Base-by-base conservation (phyloP, 257 asterid species). In the Linaria vulgaris region DNA sequence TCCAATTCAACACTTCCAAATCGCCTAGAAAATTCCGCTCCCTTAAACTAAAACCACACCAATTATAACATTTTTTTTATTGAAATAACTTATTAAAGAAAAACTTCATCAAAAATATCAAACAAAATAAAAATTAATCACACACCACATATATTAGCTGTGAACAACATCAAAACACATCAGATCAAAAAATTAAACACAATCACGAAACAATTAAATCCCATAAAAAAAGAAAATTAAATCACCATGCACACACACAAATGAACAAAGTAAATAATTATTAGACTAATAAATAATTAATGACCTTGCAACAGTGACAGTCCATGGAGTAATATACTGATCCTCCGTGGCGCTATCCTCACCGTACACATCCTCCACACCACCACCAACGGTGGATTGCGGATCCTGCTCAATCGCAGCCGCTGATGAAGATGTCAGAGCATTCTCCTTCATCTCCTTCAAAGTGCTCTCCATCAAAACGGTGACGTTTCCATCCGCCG, bases 251-350 rank as follows among this genome's bases (percentile, higher is more conserved):
- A 38, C 52, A 20, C 21, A 37, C 49, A 27, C 34, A 27, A 3
- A 27, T 6, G 6, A 3, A 27, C 34, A 27, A 3, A 27, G 6
- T 2, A 6, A 27, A 27, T 2, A 6, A 3, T 27, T 27, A 27
- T 27, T 27, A 27, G 34, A 27, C 4, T 2, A 27, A 27, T 27
- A 27, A 27, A 3, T 27, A 27, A 27, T 53, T 22, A 55, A 66
- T 76, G 74, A 91, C 97, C 92, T 85, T 62, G 92, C 92, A 72
- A 85, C 83, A 58, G 85, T 68, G 61, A 78, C 73, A 23, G 84
- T 75, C 92, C 92, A 76, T 27, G 94, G 94, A 9, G 87, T 78
- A 66, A 82, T 72, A 44, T 15, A 59, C 71, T 80, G 87, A 71
- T 82, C 82, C 76, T 80, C 84, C 4, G 87, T 74, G 72, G 85